These are phyloP conservation scores for Angophora floribunda DNA, from an alignment of 345 rosid species.

Conservation along the genomic window DNA sequence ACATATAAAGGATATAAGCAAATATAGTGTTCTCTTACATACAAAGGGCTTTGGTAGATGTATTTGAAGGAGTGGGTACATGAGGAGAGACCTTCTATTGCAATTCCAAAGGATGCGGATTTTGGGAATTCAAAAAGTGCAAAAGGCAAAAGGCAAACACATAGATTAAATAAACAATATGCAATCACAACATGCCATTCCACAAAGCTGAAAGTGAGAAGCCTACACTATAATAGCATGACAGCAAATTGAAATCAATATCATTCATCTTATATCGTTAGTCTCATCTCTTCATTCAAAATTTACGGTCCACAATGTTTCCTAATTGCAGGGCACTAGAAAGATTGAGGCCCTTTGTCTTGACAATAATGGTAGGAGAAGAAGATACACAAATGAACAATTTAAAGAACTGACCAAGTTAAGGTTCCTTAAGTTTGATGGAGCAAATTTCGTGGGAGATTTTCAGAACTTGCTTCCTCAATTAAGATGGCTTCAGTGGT, in stretches of 20 bases:
- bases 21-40: not conserved
- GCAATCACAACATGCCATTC: not conserved
- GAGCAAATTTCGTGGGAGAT: not conserved
- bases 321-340: not conserved
- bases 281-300: not conserved
- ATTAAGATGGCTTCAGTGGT: not conserved
- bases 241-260: not conserved
- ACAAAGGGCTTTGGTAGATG: not conserved
- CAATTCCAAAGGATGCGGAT: not conserved
- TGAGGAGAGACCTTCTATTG: not conserved
- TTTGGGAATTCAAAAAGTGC: not conserved
- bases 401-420: not conserved
- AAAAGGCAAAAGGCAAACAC: rapidly evolving
- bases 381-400: not conserved
- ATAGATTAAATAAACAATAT: not conserved
- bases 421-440: not conserved
- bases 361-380: rapidly evolving
- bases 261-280: rapidly evolving
- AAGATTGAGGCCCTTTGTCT: not conserved
- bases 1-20: not conserved
- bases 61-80: not conserved
- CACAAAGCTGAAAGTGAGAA: not conserved
- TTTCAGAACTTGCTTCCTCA: not conserved
- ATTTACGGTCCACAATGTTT: not conserved
- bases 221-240: not conserved